Evolutionary conservation across 1,284 basidiomycete species (phyloP).

Genomic region (Ustilago bromivora): DNA sequence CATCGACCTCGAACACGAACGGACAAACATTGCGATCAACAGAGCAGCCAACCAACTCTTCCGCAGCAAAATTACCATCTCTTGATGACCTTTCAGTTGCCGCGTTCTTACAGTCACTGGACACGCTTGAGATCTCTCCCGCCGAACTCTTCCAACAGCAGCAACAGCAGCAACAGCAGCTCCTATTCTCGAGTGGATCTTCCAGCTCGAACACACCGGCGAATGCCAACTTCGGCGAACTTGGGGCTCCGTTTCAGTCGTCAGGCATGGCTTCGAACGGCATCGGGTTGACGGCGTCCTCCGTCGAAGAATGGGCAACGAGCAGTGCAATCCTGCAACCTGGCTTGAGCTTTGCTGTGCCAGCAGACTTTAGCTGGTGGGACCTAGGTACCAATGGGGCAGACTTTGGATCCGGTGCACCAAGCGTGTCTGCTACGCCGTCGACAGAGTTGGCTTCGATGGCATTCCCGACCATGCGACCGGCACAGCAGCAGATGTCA

Average conservation of each 20-base stretch:
- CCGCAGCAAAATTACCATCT: conserved; percentile 32
- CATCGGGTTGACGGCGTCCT: conserved; percentile 20
- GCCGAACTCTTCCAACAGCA: conserved; percentile 54
- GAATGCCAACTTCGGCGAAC: not conserved
- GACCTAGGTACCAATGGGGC: conserved; percentile 51
- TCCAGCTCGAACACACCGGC: conserved; percentile 6
- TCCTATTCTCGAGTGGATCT: conserved; percentile 27
- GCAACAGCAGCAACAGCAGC: conserved; percentile 36
- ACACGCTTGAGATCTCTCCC: conserved; percentile 65
- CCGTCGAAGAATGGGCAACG: conserved; percentile 38
- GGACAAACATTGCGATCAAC: not conserved
- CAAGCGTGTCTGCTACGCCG: conserved; percentile 27
- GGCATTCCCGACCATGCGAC: conserved; percentile 3
- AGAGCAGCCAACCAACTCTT: not conserved
- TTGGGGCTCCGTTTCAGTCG: conserved; percentile 10
- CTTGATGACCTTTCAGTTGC: conserved; percentile 64
- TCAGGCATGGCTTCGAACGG: not conserved
- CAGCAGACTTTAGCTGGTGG: conserved; percentile 68
- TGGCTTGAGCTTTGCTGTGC: conserved; percentile 64
- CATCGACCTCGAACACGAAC: not conserved
- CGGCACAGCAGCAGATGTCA: not conserved
- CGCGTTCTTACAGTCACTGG: conserved; percentile 66
- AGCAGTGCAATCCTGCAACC: conserved; percentile 58
- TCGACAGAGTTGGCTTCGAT: conserved; percentile 18
- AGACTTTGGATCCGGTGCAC: conserved; percentile 19